Evolutionary conservation across 2,329 filamentous ascomycete genomes (phyloP).

Genomic region (Thielaviopsis punctulata): DNA sequence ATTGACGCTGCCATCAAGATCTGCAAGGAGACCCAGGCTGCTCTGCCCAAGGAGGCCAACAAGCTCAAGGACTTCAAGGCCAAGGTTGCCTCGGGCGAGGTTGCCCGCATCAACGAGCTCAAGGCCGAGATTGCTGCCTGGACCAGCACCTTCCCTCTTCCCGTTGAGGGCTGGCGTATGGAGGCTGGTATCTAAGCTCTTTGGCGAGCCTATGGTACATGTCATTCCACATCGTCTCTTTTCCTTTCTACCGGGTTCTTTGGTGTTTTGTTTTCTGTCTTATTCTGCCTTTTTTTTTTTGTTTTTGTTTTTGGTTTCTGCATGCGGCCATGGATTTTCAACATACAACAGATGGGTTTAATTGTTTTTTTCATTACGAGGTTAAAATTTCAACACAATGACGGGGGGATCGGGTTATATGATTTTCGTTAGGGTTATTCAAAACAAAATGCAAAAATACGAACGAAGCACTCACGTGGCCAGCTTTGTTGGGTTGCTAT

Average conservation of each 20-base stretch:
- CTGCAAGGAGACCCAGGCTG: slow-evolving; percentile 69
- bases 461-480: background rate
- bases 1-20: slow-evolving; percentile 82
- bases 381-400: background rate
- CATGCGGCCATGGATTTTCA: slow-evolving; percentile 5
- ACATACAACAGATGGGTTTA: slow-evolving; percentile 11
- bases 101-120: slow-evolving; percentile 67
- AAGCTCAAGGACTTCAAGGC: slow-evolving; percentile 99
- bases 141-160: slow-evolving; percentile 83
- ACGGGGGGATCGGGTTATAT: background rate
- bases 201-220: background rate
- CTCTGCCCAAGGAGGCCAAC: slow-evolving; percentile 90
- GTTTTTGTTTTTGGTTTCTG: background rate
- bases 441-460: background rate
- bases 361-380: slow-evolving; percentile 1
- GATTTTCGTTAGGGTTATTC: background rate
- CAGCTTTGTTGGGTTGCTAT: background rate
- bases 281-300: background rate
- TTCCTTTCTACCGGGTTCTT: background rate
- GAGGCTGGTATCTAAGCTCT: slow-evolving; percentile 37
- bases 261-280: slow-evolving; percentile 5
- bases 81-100: slow-evolving; percentile 63
- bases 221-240: background rate
- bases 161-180: slow-evolving; percentile 55
- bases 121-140: slow-evolving; percentile 80